Percentiles rank a stretch among this genome's conserved stretches.
These are phyloP conservation scores for Quercus tomentella DNA, from an alignment of 331 rosid genomes.

Conservation along the genomic window DNA sequence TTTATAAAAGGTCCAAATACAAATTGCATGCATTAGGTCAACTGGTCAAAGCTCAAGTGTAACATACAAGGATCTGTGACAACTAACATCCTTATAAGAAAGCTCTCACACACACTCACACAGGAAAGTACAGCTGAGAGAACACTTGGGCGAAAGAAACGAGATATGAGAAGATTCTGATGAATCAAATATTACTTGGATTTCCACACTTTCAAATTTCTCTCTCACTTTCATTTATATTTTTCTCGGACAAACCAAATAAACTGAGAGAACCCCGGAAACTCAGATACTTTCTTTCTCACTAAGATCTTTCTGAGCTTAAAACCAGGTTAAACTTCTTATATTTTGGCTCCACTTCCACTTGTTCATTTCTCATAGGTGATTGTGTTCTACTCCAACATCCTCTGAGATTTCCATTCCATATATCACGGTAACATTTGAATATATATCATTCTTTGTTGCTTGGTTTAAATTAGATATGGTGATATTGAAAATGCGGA, in stretches of 20 bases:
- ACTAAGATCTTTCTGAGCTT: constrained; percentile 16
- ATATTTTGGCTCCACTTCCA: constrained; percentile 1
- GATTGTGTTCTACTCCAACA: constrained; percentile 16
- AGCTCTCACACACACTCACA: neutral
- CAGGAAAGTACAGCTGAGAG: constrained; percentile 15
- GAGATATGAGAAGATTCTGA: constrained; percentile 40
- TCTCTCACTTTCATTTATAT: neutral
- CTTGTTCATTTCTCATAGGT: constrained; percentile 18
- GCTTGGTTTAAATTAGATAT: constrained; percentile 31
- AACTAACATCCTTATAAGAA: neutral
- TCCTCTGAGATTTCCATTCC: constrained; percentile 34
- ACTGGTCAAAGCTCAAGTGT: too few relatives aligned
- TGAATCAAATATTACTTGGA: constrained; percentile 35
- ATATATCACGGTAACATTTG: constrained; percentile 17
- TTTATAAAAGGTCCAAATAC: neutral
- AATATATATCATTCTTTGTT: constrained; percentile 19
- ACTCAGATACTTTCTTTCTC: constrained; percentile 17
- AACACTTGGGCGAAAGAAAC: constrained; percentile 30
- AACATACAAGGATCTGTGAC: neutral
- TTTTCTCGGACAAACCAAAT: constrained; percentile 24
- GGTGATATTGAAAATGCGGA: constrained; percentile 20
- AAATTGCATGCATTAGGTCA: too few relatives aligned
- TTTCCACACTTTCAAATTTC: constrained; percentile 32
- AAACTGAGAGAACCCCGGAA: constrained; percentile 42
- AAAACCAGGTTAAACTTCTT: neutral